Evolutionary conservation across 148 eudicot genomes (phyloP).

Genomic region (Talinum fruticosum): DNA sequence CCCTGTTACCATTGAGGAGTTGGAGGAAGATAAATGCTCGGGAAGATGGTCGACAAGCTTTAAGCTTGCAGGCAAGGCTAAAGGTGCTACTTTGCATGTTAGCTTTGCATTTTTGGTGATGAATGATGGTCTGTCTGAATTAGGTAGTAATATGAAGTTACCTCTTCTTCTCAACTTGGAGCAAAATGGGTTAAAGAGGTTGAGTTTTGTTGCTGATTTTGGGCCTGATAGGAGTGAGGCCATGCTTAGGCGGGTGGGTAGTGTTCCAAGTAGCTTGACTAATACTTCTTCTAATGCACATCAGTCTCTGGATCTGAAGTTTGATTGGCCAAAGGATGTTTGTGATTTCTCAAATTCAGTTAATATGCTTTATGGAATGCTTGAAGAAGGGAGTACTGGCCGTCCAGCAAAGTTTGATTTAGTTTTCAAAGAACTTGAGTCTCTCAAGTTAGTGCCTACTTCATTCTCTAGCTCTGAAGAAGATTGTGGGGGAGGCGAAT

Average conservation of each 20-base stretch:
- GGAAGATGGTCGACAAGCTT: constrained; percentile 85
- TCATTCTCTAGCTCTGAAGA: constrained; percentile 16
- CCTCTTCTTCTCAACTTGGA: constrained; percentile 32
- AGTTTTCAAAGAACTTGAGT: constrained; percentile 24
- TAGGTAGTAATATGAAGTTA: constrained; percentile 26
- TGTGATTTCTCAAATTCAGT: constrained; percentile 42
- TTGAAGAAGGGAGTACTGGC: constrained; percentile 40
- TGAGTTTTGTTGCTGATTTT: constrained; percentile 30
- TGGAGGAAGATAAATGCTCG: constrained; percentile 56
- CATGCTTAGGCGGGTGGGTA: constrained; percentile 42
- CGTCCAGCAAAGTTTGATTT: constrained; percentile 29
- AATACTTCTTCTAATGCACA: constrained; percentile 30
- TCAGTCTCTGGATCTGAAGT: constrained; percentile 31
- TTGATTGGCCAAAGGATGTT: constrained; percentile 27
- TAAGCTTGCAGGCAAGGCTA: constrained; percentile 66
- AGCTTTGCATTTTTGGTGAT: constrained; percentile 64
- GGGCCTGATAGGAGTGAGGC: constrained; percentile 26
- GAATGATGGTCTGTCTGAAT: constrained; percentile 38
- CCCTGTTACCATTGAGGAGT: constrained; percentile 74
- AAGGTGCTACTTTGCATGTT: constrained; percentile 69
- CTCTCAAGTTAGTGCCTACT: constrained; percentile 14
- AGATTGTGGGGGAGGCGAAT: constrained; percentile 26
- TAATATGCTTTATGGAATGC: constrained; percentile 41
- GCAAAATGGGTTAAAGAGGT: constrained; percentile 18
- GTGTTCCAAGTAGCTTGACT: constrained; percentile 39